Conservation (phyloP, 257 asterid species). For the Salvia hispanica region DNA sequence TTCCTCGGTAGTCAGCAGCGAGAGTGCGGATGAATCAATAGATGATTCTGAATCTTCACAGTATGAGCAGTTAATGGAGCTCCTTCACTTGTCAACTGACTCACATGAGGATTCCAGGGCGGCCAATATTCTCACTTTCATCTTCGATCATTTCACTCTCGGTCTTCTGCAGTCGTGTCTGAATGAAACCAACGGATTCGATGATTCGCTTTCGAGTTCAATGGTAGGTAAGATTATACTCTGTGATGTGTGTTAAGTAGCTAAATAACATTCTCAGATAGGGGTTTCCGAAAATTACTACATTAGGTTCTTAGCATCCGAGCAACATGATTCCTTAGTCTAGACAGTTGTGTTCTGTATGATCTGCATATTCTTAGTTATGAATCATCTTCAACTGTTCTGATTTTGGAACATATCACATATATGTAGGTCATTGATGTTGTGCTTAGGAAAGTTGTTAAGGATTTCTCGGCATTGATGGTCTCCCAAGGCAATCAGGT, state of each 20-base stretch:
- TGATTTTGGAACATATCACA: conserved; percentile 31
- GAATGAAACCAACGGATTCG: conserved; percentile 51
- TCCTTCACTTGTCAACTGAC: conserved; percentile 60
- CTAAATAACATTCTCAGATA: not conserved
- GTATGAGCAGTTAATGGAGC: conserved; percentile 69
- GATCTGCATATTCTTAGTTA: conserved; percentile 9
- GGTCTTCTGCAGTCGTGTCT: conserved; percentile 69
- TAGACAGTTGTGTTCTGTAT: conserved; percentile 3
- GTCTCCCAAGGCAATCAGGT: conserved; percentile 84
- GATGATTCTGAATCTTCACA: conserved; percentile 85
- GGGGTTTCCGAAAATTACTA: conserved; percentile 4
- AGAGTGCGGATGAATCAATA: conserved; percentile 70
- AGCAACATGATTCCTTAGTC: not conserved
- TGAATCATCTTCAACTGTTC: conserved; percentile 22
- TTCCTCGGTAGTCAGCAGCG: conserved; percentile 63
- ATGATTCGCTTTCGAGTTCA: conserved; percentile 73
- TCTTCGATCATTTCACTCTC: conserved; percentile 72
- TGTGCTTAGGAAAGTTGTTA: conserved; percentile 67
- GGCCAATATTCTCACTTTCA: conserved; percentile 59
- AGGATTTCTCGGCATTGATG: conserved; percentile 72
- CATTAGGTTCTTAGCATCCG: not conserved
- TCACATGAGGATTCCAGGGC: conserved; percentile 66
- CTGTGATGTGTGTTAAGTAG: conserved; percentile 17
- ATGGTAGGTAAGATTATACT: conserved; percentile 79
- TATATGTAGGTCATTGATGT: conserved; percentile 66